These are phyloP conservation scores for Candida albicans DNA, from an alignment of 1,139 yeast genomes.

Conservation along the genomic window DNA sequence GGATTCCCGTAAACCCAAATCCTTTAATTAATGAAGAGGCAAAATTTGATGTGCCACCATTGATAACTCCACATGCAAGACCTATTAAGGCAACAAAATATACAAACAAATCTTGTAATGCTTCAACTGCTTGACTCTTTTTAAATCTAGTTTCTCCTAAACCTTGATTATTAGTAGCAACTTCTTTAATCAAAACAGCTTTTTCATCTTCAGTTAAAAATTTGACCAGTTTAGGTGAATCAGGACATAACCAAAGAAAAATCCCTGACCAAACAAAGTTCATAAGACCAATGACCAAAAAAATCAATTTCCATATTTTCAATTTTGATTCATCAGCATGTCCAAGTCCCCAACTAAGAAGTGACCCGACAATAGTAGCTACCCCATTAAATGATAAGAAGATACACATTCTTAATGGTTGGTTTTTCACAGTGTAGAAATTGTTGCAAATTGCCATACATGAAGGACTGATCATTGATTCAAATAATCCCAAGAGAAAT, in stretches of 20 bases:
- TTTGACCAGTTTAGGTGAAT: constrained; percentile 41
- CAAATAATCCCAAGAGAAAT: constrained; percentile 41
- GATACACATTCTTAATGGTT: constrained; percentile 34
- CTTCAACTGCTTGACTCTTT: constrained; percentile 23
- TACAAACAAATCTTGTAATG: constrained; percentile 25
- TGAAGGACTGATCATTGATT: constrained; percentile 36
- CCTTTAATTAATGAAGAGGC: constrained; percentile 27
- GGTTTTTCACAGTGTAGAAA: constrained; percentile 29
- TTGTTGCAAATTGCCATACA: constrained; percentile 26
- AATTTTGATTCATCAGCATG: constrained; percentile 25
- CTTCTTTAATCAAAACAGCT: constrained; percentile 21
- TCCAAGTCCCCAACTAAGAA: constrained; percentile 35
- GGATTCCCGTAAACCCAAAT: constrained; percentile 26
- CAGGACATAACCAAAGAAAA: constrained; percentile 34
- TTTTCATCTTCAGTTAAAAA: constrained; percentile 41
- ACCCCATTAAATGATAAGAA: constrained; percentile 32
- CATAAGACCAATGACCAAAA: constrained; percentile 49
- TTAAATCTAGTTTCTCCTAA: constrained; percentile 22
- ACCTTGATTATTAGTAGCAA: constrained; percentile 29
- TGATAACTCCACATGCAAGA: constrained; percentile 26
- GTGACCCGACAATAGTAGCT: constrained; percentile 33
- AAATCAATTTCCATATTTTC: constrained; percentile 28
- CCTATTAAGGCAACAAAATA: constrained; percentile 29
- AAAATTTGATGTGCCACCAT: constrained; percentile 32
- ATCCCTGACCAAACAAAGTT: constrained; percentile 26